Evolutionary conservation across 306 rosid species (phyloP).

Genomic region (Nissolia schottii): DNA sequence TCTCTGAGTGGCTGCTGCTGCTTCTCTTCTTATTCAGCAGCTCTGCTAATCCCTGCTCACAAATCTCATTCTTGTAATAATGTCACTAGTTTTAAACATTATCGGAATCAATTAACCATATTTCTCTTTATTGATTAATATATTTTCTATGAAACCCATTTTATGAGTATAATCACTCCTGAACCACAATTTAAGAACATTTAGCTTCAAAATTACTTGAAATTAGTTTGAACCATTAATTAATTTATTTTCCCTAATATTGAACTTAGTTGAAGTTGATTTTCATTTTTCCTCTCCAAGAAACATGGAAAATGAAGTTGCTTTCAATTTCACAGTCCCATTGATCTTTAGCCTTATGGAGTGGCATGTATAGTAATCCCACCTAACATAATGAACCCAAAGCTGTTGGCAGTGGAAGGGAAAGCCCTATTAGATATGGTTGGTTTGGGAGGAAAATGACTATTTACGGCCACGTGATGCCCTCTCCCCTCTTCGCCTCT

Average conservation of each 20-base stretch:
- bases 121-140: no score
- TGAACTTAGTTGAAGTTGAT: background rate
- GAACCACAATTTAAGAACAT: no score
- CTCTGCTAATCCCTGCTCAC: no score
- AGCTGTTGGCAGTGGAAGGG: conserved; percentile 39
- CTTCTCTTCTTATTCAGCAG: no score
- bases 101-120: no score
- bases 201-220: no score
- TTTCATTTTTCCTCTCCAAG: background rate
- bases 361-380: conserved; percentile 13
- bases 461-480: conserved; percentile 47
- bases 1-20: no score
- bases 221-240: no score
- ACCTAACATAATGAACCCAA: conserved; percentile 29
- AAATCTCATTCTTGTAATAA: no score
- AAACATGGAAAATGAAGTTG: conserved; percentile 11
- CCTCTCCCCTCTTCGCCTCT: background rate
- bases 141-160: no score
- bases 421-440: background rate
- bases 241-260: background rate
- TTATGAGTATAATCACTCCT: no score
- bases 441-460: conserved; percentile 45
- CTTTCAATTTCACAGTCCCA: background rate
- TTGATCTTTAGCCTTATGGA: conserved; percentile 4
- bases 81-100: no score